These are phyloP conservation scores for Choiromyces venosus DNA, from an alignment of 495 filamentous ascomycete genomes.

Conservation along the genomic window DNA sequence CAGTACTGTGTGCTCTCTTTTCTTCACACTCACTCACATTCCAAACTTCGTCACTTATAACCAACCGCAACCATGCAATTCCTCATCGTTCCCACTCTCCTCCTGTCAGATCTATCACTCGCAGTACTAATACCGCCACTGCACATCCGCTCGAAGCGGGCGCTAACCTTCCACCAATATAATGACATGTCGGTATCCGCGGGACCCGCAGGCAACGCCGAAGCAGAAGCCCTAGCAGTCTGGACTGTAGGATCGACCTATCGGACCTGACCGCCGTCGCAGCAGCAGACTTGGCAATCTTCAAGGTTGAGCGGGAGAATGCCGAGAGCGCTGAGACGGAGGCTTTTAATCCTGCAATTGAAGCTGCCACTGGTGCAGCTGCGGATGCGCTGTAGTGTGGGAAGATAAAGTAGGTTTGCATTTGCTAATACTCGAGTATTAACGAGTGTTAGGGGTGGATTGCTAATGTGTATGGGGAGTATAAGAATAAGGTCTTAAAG, in stretches of 20 bases:
- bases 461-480: neutral
- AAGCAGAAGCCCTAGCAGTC: conserved; percentile 37
- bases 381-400: conserved; percentile 34
- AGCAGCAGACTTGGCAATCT: conserved; percentile 30
- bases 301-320: conserved; percentile 37
- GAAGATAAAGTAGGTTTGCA: conserved; percentile 41
- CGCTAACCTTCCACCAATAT: conserved; percentile 34
- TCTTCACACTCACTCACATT: too few species aligned
- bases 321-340: conserved; percentile 37
- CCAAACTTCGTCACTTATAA: too few species aligned
- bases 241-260: conserved; percentile 28
- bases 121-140: too few species aligned
- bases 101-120: too few species aligned
- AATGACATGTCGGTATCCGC: conserved; percentile 37
- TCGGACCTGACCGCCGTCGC: conserved; percentile 33
- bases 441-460: neutral
- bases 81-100: too few species aligned
- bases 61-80: too few species aligned
- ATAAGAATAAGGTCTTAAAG: conserved; percentile 21
- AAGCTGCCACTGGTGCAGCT: conserved; percentile 34
- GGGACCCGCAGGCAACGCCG: conserved; percentile 36
- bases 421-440: neutral
- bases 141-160: conserved; percentile 6
- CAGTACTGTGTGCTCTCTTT: too few species aligned
- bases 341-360: conserved; percentile 42